Conservation (phyloP, 257 asterid species). For the Avicennia marina region DNA sequence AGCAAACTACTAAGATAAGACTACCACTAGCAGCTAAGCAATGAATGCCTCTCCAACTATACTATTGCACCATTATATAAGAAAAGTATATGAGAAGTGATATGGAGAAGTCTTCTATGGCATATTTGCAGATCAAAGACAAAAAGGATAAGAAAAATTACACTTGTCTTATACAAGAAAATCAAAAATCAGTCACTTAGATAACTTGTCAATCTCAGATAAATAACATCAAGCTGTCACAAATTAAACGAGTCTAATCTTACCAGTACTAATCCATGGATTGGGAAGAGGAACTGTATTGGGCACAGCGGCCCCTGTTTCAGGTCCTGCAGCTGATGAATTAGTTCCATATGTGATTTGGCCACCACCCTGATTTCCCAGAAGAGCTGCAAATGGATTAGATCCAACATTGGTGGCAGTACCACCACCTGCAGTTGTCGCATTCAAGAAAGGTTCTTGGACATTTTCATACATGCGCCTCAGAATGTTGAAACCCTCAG, state of each 20-base stretch:
- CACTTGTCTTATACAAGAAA: too few species aligned
- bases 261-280: conserved; percentile 49
- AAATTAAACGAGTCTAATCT: not conserved
- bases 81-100: too few species aligned
- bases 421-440: conserved; percentile 42
- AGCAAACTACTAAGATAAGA: too few species aligned
- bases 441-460: conserved; percentile 62
- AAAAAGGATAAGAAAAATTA: too few species aligned
- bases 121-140: too few species aligned
- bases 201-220: too few species aligned
- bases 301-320: conserved; percentile 40
- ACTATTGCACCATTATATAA: too few species aligned
- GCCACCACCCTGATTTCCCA: conserved; percentile 42
- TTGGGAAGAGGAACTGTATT: conserved; percentile 65
- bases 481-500: conserved; percentile 70
- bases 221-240: not conserved
- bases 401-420: conserved; percentile 32
- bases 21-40: too few species aligned
- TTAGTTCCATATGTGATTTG: conserved; percentile 34
- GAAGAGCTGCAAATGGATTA: conserved; percentile 43
- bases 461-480: conserved; percentile 75
- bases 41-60: too few species aligned
- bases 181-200: too few species aligned
- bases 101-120: too few species aligned
- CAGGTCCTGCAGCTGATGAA: conserved; percentile 33